phyloP scores from a whole-genome alignment of 495 filamentous ascomycete species.

The Penicillium waksmanii region DNA sequence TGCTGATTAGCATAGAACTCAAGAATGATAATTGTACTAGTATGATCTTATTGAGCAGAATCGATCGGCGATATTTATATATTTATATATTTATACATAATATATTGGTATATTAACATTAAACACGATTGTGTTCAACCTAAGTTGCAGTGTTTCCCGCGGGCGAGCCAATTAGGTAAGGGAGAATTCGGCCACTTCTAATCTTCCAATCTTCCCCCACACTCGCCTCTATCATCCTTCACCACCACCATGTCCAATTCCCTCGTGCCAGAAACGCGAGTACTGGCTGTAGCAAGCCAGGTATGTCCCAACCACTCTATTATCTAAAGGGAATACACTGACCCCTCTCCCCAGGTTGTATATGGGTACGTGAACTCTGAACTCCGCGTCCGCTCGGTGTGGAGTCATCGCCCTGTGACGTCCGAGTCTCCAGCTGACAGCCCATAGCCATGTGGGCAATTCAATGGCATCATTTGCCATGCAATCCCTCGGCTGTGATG shows the following conservation, averaged over 20 bases:
- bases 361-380: constrained; percentile 65
- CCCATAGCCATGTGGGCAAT: constrained; percentile 87
- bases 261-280: constrained; percentile 78
- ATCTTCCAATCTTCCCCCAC: constrained; percentile 9
- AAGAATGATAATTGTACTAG: too few relatives aligned
- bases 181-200: constrained; percentile 11
- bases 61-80: too few relatives aligned
- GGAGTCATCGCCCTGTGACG: constrained; percentile 12
- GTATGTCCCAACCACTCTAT: constrained; percentile 58
- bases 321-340: constrained; percentile 14
- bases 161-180: constrained; percentile 31
- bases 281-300: constrained; percentile 96
- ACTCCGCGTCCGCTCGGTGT: constrained; percentile 11
- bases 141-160: background rate
- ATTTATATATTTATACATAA: too few relatives aligned
- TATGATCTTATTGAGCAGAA: too few relatives aligned
- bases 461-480: constrained; percentile 92
- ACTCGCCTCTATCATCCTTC: constrained; percentile 9
- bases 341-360: constrained; percentile 61
- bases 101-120: too few relatives aligned
- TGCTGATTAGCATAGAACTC: too few relatives aligned
- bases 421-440: constrained; percentile 18
- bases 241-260: constrained; percentile 36
- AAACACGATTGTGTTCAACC: background rate
- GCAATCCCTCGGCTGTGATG: constrained; percentile 91